These are phyloP conservation scores for Myriangium duriaei DNA, from an alignment of 2,329 filamentous ascomycete species.

Conservation along the genomic window DNA sequence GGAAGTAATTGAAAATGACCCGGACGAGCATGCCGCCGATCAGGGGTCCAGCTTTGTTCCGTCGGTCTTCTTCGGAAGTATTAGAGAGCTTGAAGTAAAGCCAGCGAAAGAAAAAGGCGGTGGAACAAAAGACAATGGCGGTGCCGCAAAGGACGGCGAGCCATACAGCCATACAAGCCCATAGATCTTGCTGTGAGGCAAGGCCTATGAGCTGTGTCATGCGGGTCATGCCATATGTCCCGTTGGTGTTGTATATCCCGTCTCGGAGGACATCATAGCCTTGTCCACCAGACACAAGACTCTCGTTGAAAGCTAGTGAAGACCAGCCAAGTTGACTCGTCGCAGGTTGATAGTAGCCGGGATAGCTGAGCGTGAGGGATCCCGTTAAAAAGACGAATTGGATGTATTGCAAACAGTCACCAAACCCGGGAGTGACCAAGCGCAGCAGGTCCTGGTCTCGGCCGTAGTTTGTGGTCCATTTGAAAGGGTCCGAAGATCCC, in stretches of 20 bases:
- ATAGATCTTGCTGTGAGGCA: conserved; percentile 62
- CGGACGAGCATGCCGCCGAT: conserved; percentile 48
- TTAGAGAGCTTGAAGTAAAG: conserved; percentile 57
- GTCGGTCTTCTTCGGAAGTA: conserved; percentile 72
- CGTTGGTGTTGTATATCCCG: conserved; percentile 74
- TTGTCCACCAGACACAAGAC: conserved; percentile 58
- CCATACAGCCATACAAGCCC: conserved; percentile 91
- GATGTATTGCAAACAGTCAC: conserved; percentile 92
- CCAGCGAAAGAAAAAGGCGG: conserved; percentile 68
- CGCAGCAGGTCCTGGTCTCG: conserved; percentile 83
- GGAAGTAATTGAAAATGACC: conserved; percentile 83
- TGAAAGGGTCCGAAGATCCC: conserved; percentile 81
- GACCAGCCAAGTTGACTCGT: conserved; percentile 85
- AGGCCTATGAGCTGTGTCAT: conserved; percentile 77
- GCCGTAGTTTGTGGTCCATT: conserved; percentile 97
- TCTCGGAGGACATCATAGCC: conserved; percentile 60
- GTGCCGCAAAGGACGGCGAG: conserved; percentile 62
- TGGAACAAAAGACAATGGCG: conserved; percentile 57
- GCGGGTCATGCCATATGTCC: conserved; percentile 64
- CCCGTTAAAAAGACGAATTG: conserved; percentile 85
- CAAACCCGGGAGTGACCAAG: conserved; percentile 88
- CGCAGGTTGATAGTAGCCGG: conserved; percentile 86
- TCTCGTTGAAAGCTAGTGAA: conserved; percentile 82
- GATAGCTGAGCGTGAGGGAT: conserved; percentile 76
- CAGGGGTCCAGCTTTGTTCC: conserved; percentile 85